Evolutionary conservation across 2,329 filamentous ascomycete species (phyloP), one percentile per base, ranked within the genome.

Genomic region (Fusarium decemcellulare): DNA sequence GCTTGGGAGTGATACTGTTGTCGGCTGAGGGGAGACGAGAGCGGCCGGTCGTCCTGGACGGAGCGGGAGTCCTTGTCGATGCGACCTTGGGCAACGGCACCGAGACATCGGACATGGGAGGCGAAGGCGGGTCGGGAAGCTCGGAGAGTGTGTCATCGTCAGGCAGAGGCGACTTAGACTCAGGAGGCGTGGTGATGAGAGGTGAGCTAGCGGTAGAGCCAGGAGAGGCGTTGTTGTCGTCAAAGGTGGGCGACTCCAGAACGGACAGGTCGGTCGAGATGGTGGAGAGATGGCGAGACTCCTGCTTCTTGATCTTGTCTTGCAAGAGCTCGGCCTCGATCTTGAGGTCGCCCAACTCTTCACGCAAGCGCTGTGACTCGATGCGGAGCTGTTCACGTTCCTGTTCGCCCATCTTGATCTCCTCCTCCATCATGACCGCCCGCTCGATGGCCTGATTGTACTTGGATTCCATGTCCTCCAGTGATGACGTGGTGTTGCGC

Each of bases 381-480:
- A 99, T 98, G 53, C 96, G 90, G 65, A 99, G 84, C 8, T 85
- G 82, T 80, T 99, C 96, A 76, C 96, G 90, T 80, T 99, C 96
- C 81, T 97, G 93, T 77, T 99, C 96, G 48, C 94, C 93, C 46
- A 90, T 88, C 81, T 92, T 95, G 76, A 98, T 92, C 80, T 98
- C 96, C 79, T 98, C 95, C 78, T 99, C 96, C 82, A 98, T 88
- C 87, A 99, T 90, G 29, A 99, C 96, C 10, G 88, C 91, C 57
- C 95, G 88, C 82, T 99, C 96, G 73, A 99, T 97, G 6, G 95
- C 90, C 60, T 97, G 89, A 79, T 98, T 98, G 81, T 96, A 98
- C 81, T 98, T 99, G 67, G 93, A 95, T 82, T 99, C 96, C 80
- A 99, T 86, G 77, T 99, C 96, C 82, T 99, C 96, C 67, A 98